Conservation (phyloP, 2,329 filamentous ascomycete species). For the Coniochaeta pulveracea region DNA sequence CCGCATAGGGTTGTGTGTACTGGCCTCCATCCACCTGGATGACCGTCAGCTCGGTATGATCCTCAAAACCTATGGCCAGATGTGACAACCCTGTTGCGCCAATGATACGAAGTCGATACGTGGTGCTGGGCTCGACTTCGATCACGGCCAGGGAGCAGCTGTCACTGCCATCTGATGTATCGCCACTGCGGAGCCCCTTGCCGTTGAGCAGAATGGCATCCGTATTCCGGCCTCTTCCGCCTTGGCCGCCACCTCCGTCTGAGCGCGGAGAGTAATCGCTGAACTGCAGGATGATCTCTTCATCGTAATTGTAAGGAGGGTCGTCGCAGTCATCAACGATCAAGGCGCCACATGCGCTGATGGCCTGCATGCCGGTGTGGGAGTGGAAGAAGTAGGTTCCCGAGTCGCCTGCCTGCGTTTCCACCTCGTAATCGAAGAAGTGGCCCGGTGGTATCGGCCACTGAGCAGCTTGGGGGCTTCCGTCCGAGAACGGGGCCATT, state of each 20-base stretch:
- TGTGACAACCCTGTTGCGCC: slow-evolving; percentile 43
- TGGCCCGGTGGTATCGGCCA: slow-evolving; percentile 52
- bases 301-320: slow-evolving; percentile 49
- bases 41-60: slow-evolving; percentile 41
- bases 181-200: slow-evolving; percentile 29
- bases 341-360: slow-evolving; percentile 44
- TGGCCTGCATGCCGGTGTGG: slow-evolving; percentile 51
- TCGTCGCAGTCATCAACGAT: slow-evolving; percentile 40
- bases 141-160: slow-evolving; percentile 38
- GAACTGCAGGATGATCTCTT: slow-evolving; percentile 43
- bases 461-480: slow-evolving; percentile 46
- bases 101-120: slow-evolving; percentile 51
- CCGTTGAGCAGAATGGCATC: slow-evolving; percentile 47
- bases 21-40: slow-evolving; percentile 49
- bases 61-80: slow-evolving; percentile 42
- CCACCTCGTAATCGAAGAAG: slow-evolving; percentile 59
- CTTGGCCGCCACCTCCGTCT: slow-evolving; percentile 34
- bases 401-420: slow-evolving; percentile 36
- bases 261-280: slow-evolving; percentile 45
- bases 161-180: slow-evolving; percentile 15
- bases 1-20: slow-evolving; percentile 35
- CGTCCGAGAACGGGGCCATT: slow-evolving; percentile 52
- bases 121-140: slow-evolving; percentile 46
- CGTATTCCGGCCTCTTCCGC: slow-evolving; percentile 46
- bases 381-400: slow-evolving; percentile 62